A percentile compares a stretch with the other conserved stretches of the same genome.
Conservation (phyloP, 139 green algal species). For the Chlamydomonas sp. region DNA sequence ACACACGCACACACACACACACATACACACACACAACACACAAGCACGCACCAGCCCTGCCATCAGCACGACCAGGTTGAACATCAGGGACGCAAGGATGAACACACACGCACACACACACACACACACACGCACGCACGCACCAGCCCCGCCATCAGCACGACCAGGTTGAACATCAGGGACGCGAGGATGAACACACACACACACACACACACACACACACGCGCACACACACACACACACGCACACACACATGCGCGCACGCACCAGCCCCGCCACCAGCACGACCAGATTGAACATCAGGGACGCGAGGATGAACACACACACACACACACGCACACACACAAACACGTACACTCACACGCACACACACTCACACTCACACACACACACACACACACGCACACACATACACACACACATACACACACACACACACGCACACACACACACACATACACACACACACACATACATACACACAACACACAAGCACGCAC, state of each 20-base stretch:
- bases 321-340: slow-evolving; percentile 15
- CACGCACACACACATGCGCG: slow-evolving; percentile 78
- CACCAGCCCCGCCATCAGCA: background rate
- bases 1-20: slow-evolving; percentile 11
- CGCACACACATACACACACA: too few species aligned
- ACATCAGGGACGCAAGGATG: background rate
- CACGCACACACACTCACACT: slow-evolving; percentile 6
- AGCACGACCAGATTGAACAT: slow-evolving; percentile 98
- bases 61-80: background rate
- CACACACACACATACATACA: too few species aligned
- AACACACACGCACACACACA: background rate
- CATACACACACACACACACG: too few species aligned
- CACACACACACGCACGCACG: too few species aligned
- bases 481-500: too few species aligned
- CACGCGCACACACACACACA: slow-evolving; percentile 33
- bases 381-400: too few species aligned
- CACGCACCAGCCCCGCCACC: slow-evolving; percentile 89
- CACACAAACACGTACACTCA: slow-evolving; percentile 24
- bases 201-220: too few species aligned
- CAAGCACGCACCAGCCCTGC: background rate
- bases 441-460: slow-evolving; percentile 13
- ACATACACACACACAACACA: background rate
- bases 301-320: slow-evolving; percentile 63
- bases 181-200: slow-evolving; percentile 92
- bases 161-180: slow-evolving; percentile 80